Percentiles rank a stretch among this genome's conserved stretches.
These are phyloP conservation scores for Solidago caesia DNA, from an alignment of 129 eudicot genomes.

Conservation along the genomic window DNA sequence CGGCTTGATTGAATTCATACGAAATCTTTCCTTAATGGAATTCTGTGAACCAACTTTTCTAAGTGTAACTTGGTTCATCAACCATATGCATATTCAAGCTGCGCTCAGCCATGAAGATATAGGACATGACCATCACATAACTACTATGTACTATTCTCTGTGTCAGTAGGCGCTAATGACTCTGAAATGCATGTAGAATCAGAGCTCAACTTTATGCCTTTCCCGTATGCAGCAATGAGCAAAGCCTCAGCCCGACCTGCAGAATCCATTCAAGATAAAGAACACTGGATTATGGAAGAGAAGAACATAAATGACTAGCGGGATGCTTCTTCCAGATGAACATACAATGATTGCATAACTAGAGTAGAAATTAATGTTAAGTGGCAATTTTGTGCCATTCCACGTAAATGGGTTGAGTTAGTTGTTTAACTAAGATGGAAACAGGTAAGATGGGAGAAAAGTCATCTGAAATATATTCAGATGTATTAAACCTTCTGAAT, in stretches of 20 bases:
- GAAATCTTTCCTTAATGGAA: neutral
- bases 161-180: neutral
- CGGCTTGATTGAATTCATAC: neutral
- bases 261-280: slow-evolving; percentile 13
- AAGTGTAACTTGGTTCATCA: neutral
- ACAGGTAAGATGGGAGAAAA: neutral
- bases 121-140: neutral
- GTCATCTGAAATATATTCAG: too few relatives aligned
- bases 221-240: slow-evolving; percentile 94
- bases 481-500: too few relatives aligned
- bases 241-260: slow-evolving; percentile 98
- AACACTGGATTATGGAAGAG: slow-evolving; percentile 14
- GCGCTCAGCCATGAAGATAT: neutral
- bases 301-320: neutral
- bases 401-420: neutral
- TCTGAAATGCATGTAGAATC: slow-evolving; percentile 27
- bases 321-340: neutral
- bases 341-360: too few relatives aligned
- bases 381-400: neutral
- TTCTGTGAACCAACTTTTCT: neutral
- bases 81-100: slow-evolving; percentile 10
- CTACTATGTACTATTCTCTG: slow-evolving; percentile 2
- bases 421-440: neutral
- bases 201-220: slow-evolving; percentile 46
- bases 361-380: too few relatives aligned